phyloP scores from a whole-genome alignment of 495 filamentous ascomycete species.

The Penicillium soppii region DNA sequence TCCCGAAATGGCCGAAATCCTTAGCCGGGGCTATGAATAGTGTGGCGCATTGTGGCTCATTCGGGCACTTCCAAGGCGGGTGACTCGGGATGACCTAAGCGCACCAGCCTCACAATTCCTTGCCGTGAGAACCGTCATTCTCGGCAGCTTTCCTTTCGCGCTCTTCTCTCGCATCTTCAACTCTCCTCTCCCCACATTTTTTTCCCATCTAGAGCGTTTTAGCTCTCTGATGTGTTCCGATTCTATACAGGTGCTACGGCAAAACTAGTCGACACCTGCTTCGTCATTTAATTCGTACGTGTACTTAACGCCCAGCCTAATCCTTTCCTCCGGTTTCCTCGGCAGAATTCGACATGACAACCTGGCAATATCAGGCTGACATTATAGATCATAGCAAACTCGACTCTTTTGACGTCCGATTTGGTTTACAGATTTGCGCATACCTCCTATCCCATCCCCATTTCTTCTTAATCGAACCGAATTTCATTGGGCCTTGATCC shows the following conservation, averaged over 20 bases:
- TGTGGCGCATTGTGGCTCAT: slow-evolving; percentile 12
- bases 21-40: slow-evolving; percentile 21
- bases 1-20: slow-evolving; percentile 25
- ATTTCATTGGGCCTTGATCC: slow-evolving; percentile 10
- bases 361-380: slow-evolving; percentile 24
- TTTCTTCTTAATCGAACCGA: slow-evolving; percentile 11
- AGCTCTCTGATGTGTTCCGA: slow-evolving; percentile 49
- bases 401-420: slow-evolving; percentile 10
- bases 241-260: slow-evolving; percentile 46
- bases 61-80: slow-evolving; percentile 1
- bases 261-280: slow-evolving; percentile 48
- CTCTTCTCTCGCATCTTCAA: slow-evolving; percentile 15
- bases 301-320: slow-evolving; percentile 9
- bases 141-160: slow-evolving; percentile 17
- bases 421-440: slow-evolving; percentile 1
- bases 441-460: slow-evolving; percentile 8
- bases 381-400: slow-evolving; percentile 6
- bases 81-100: slow-evolving; percentile 29
- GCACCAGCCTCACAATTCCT: slow-evolving; percentile 20
- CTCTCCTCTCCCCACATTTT: slow-evolving; percentile 10
- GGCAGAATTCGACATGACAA: slow-evolving; percentile 20
- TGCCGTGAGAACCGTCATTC: slow-evolving; percentile 21
- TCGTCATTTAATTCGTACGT: slow-evolving; percentile 19
- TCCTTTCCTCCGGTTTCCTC: slow-evolving; percentile 37
- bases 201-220: slow-evolving; percentile 31